Evolutionary conservation across 169 alveolate genomes (phyloP).

Genomic region (Plasmodium berghei): DNA sequence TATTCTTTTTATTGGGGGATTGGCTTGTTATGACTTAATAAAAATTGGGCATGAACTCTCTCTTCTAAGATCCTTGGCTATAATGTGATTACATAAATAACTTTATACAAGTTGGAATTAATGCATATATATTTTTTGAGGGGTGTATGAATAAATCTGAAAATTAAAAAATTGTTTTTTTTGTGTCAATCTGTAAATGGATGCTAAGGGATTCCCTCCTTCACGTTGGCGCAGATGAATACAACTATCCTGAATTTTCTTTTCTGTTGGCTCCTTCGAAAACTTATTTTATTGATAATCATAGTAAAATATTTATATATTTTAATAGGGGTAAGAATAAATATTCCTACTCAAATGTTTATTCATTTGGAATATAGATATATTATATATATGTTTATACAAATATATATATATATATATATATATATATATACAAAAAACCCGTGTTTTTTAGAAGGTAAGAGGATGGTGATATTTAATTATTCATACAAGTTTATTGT

Average conservation of each 20-base stretch:
- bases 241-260: slow-evolving; percentile 42
- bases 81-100: too few species aligned
- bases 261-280: slow-evolving; percentile 59
- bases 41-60: too few species aligned
- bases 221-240: slow-evolving; percentile 66
- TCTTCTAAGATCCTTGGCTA: too few species aligned
- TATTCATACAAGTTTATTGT: background rate
- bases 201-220: slow-evolving; percentile 76
- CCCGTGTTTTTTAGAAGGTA: too few species aligned
- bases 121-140: too few species aligned
- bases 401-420: slow-evolving; percentile 28
- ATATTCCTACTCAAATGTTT: slow-evolving; percentile 13
- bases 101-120: too few species aligned
- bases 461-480: too few species aligned
- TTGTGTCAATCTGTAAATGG: background rate
- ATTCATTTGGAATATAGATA: slow-evolving; percentile 19
- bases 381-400: slow-evolving; percentile 2
- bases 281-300: slow-evolving; percentile 43
- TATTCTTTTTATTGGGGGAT: too few species aligned
- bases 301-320: slow-evolving; percentile 58
- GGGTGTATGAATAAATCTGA: slow-evolving; percentile 1
- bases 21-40: too few species aligned
- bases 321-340: slow-evolving; percentile 15
- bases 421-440: slow-evolving; percentile 1
- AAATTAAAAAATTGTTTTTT: background rate